Conservation (phyloP, 1,139 yeast genomes). For the Pichiaceae sp. region DNA sequence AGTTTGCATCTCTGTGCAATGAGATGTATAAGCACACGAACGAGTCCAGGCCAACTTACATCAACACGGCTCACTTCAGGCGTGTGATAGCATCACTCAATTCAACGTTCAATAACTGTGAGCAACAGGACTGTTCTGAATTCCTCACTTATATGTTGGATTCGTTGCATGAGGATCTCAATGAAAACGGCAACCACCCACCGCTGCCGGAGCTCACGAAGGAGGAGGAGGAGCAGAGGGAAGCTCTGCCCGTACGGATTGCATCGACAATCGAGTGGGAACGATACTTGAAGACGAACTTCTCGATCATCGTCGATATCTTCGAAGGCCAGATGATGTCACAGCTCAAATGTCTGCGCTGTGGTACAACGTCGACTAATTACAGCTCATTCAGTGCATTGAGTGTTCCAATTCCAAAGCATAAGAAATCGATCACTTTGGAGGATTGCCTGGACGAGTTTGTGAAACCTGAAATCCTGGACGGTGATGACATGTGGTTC, state of each 20-base stretch:
- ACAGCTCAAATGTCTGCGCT: slow-evolving; percentile 64
- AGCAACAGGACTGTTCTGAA: slow-evolving; percentile 78
- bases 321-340: slow-evolving; percentile 56
- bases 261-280: slow-evolving; percentile 97
- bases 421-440: slow-evolving; percentile 25
- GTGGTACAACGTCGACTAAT: slow-evolving; percentile 78
- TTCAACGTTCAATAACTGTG: slow-evolving; percentile 24
- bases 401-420: slow-evolving; percentile 59
- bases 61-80: slow-evolving; percentile 22
- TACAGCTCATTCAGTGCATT: slow-evolving; percentile 66
- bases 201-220: slow-evolving; percentile 54
- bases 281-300: slow-evolving; percentile 73
- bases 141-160: slow-evolving; percentile 59
- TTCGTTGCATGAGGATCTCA: slow-evolving; percentile 59
- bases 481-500: slow-evolving; percentile 73
- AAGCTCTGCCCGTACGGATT: slow-evolving; percentile 64
- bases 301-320: slow-evolving; percentile 75
- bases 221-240: slow-evolving; percentile 70
- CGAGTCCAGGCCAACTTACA: slow-evolving; percentile 12
- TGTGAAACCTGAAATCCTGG: slow-evolving; percentile 58
- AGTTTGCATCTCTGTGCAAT: slow-evolving; percentile 58
- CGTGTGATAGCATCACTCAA: slow-evolving; percentile 20
- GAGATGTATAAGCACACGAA: slow-evolving; percentile 42
- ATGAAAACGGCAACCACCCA: slow-evolving; percentile 26
- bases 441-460: slow-evolving; percentile 61